Evolutionary conservation across 1,139 yeast genomes (phyloP).

Genomic region (Blastobotrys proliferans): DNA sequence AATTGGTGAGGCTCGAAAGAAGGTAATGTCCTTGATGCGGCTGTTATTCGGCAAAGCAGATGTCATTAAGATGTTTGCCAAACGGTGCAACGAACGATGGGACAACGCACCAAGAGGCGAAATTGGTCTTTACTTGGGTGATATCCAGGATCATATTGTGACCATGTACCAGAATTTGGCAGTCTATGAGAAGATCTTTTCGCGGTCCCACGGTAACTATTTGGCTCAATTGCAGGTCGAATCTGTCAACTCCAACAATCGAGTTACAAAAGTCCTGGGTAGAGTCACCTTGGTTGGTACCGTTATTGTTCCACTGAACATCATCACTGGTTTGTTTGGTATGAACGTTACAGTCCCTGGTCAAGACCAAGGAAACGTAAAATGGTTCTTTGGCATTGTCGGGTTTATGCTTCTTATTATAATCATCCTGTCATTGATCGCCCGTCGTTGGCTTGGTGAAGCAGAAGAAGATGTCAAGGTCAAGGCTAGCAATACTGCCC

Average conservation of each 20-base stretch:
- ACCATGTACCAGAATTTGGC: slow-evolving; percentile 94
- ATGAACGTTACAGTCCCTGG: slow-evolving; percentile 92
- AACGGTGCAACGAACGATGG: slow-evolving; percentile 81
- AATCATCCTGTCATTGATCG: slow-evolving; percentile 21
- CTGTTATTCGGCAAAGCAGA: slow-evolving; percentile 90
- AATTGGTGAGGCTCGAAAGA: slow-evolving; percentile 90
- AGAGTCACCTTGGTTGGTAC: slow-evolving; percentile 93
- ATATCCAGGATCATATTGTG: slow-evolving; percentile 78
- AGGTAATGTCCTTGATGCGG: slow-evolving; percentile 86
- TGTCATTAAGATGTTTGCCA: slow-evolving; percentile 90
- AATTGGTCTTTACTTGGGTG: slow-evolving; percentile 87
- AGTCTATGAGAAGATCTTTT: slow-evolving; percentile 88
- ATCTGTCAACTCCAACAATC: slow-evolving; percentile 96
- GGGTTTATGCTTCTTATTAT: slow-evolving; percentile 36
- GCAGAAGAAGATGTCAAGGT: slow-evolving; percentile 14
- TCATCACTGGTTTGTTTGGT: slow-evolving; percentile 96
- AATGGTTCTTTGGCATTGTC: slow-evolving; percentile 67
- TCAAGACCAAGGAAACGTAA: slow-evolving; percentile 37
- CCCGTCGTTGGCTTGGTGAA: slow-evolving; percentile 23
- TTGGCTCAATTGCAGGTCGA: slow-evolving; percentile 95
- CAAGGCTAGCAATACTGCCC: slow-evolving; percentile 1
- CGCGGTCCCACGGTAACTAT: slow-evolving; percentile 91
- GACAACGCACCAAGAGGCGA: slow-evolving; percentile 70
- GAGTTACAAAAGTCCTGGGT: slow-evolving; percentile 92
- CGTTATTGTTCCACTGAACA: slow-evolving; percentile 87